Evolutionary conservation across 768 basidiomycete genomes (phyloP), one percentile per base, ranked within the genome.

Genomic region (Lentinus brumalis): DNA sequence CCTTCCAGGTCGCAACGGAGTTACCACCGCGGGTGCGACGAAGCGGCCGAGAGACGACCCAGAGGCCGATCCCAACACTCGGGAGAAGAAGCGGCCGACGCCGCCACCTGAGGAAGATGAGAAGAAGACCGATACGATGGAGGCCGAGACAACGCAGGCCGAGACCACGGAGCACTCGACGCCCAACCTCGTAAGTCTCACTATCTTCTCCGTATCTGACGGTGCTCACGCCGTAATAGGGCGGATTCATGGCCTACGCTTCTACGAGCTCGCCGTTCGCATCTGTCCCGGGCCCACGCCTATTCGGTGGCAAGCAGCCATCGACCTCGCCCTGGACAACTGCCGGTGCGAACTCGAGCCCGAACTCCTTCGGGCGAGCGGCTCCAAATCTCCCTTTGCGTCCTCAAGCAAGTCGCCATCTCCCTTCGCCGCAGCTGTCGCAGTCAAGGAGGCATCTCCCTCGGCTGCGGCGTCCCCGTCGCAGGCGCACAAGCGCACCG

Each of bases 171-270:
- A 35, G 11, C 42, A 46, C 9, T 11, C 61, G 8, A 15, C 61
- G 56, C 72, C 79, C 21, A 81, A 86, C 74, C 67, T 78, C 58
- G 87, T 86, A 65, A 60, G 82, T 78, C 4, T 26, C 63, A 59
- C 50, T 62, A 51, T 52, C 52, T 64, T 8, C 32, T 30, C 31
- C 58, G 54, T 61, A 35, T 53, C 14, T 45, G 47, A 14, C 53
- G 15, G 18, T 15, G 38, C 50, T 57, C 9, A 52, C 29, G 18
- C 18, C 18, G 14, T 49, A 15, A 39, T 53, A 89, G 88, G 76
- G 83, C 55, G 91, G 91, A 29, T 93, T 93, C 72, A 86, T 87
- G 82, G 87, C 89, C 2, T 93, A 91, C 67, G 90, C 91, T 12
- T 87, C 89, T 2, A 76, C 83, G 11, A 81, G 78, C 57, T 92